Percentiles rank a stretch among this genome's conserved stretches.
These are phyloP conservation scores for Fusarium kyushuense DNA, from an alignment of 2,329 filamentous ascomycete genomes.

Conservation along the genomic window DNA sequence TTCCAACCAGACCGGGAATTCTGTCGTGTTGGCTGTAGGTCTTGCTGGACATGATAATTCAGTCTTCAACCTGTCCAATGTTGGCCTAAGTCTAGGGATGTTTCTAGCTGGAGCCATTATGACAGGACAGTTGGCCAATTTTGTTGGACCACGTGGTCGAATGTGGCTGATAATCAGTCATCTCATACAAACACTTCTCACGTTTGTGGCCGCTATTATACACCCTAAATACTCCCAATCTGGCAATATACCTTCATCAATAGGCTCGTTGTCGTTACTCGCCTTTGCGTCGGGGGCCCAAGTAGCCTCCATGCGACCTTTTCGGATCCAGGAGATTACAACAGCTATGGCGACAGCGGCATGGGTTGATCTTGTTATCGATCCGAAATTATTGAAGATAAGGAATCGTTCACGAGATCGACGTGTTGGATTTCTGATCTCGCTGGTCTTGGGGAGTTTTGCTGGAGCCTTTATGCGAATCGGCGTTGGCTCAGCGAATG, in stretches of 20 bases:
- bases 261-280: neutral
- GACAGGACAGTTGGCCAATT: constrained; percentile 1
- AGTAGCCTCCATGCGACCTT: neutral
- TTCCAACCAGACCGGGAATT: neutral
- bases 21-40: neutral
- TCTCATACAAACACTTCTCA: neutral
- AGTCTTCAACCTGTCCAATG: neutral
- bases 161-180: neutral
- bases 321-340: neutral
- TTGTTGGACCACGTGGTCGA: neutral
- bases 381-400: neutral
- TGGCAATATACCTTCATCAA: neutral
- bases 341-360: constrained; percentile 5
- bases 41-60: neutral
- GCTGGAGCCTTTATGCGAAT: neutral
- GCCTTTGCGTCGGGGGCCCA: neutral
- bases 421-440: neutral
- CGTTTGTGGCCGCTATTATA: neutral
- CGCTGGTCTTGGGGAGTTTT: neutral
- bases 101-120: neutral
- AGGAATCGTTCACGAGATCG: neutral
- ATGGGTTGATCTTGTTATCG: neutral
- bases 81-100: neutral
- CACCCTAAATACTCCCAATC: neutral
- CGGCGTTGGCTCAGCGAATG: neutral